A percentile compares a stretch with the other conserved stretches of the same genome.
phyloP scores from a whole-genome alignment of 805 yeast genomes.

The Yamadazyma phyllophila region DNA sequence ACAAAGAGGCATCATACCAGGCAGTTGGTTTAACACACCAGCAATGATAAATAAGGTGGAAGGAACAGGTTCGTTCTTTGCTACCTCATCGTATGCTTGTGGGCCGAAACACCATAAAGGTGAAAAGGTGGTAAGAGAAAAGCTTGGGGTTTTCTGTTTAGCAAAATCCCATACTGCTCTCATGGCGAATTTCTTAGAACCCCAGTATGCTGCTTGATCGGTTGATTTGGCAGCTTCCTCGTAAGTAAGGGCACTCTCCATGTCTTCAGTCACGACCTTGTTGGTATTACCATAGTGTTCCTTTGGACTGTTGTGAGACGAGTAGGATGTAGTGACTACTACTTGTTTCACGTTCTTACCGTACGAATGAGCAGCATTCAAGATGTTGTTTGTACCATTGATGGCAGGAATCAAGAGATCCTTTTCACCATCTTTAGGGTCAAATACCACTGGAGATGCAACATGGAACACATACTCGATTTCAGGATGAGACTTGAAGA shows the following conservation, averaged over 20 bases:
- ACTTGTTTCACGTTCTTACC: conserved; percentile 44
- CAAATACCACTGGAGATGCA: conserved; percentile 27
- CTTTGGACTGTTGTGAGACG: conserved; percentile 1
- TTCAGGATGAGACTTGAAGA: conserved; percentile 24
- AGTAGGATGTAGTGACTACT: conserved; percentile 49
- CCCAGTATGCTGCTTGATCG: conserved; percentile 22
- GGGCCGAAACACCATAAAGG: conserved; percentile 54
- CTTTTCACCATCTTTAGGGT: conserved; percentile 18
- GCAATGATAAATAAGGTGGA: conserved; percentile 26
- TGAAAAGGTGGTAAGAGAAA: conserved; percentile 34
- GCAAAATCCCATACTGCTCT: conserved; percentile 51
- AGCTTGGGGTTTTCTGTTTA: conserved; percentile 34
- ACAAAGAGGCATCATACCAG: background rate
- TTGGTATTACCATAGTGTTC: conserved; percentile 1
- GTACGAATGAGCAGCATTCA: conserved; percentile 43
- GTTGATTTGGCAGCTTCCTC: conserved; percentile 3
- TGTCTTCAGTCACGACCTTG: conserved; percentile 3
- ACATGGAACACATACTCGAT: conserved; percentile 27
- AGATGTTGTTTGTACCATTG: conserved; percentile 35
- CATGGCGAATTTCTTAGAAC: conserved; percentile 57
- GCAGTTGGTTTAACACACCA: conserved; percentile 19
- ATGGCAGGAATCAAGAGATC: conserved; percentile 29
- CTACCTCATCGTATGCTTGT: conserved; percentile 40
- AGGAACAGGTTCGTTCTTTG: conserved; percentile 16
- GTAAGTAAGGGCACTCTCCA: conserved; percentile 2